Conservation (phyloP, 108 stramenopile species). For the Seminavis robusta region DNA sequence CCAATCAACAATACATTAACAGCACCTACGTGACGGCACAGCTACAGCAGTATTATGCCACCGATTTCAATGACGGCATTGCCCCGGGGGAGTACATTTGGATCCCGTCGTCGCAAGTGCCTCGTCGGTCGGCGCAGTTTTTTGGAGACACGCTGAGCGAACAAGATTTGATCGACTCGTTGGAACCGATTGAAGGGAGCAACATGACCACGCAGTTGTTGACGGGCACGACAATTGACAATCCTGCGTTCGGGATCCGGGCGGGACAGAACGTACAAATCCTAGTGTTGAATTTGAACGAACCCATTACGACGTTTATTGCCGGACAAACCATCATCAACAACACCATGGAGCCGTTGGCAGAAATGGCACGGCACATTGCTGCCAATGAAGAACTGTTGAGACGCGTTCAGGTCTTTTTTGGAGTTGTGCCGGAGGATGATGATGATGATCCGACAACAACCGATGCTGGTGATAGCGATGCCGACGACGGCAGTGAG, state of each 20-base stretch:
- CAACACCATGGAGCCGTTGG: slow-evolving; percentile 18
- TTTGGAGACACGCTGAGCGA: slow-evolving; percentile 16
- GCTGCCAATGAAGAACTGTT: slow-evolving; percentile 23
- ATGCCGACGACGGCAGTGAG: too few species aligned
- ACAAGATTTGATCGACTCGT: background rate
- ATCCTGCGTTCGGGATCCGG: slow-evolving; percentile 15
- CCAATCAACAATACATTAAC: slow-evolving; percentile 19
- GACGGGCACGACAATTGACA: slow-evolving; percentile 24
- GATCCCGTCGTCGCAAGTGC: slow-evolving; percentile 4
- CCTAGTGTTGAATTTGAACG: slow-evolving; percentile 21
- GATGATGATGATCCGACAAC: too few species aligned
- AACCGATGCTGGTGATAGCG: too few species aligned
- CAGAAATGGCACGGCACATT: slow-evolving; percentile 21
- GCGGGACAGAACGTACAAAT: slow-evolving; percentile 28
- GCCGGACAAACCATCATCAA: background rate
- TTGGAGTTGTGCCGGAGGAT: too few species aligned
- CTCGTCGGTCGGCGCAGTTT: slow-evolving; percentile 9
- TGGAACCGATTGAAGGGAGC: slow-evolving; percentile 14
- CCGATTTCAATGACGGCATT: slow-evolving; percentile 14
- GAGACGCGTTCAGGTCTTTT: slow-evolving; percentile 13
- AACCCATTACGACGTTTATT: slow-evolving; percentile 20
- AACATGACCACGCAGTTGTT: slow-evolving; percentile 30
- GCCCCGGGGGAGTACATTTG: slow-evolving; percentile 22
- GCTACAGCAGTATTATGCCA: slow-evolving; percentile 19
- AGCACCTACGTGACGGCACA: slow-evolving; percentile 7